Base-by-base conservation (phyloP, 495 filamentous ascomycete species). In the Aspergillus hancockii region DNA sequence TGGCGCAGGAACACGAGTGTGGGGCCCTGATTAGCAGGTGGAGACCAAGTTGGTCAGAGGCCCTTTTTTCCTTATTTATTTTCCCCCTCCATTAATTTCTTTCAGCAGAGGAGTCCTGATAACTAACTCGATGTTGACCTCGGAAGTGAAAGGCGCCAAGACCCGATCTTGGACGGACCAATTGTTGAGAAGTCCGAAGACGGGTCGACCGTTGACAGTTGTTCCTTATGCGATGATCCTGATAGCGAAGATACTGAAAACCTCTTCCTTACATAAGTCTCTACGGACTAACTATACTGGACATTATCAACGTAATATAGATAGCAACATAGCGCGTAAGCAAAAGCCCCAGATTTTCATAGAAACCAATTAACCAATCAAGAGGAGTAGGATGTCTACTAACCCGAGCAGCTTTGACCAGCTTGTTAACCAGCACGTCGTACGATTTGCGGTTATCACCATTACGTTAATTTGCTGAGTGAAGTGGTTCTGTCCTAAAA, bases 1-100 rank as follows among this genome's bases (percentile, higher is more conserved):
- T 49, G 54, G 54, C 32, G 54, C 54, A 57, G 54, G 54, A 57
- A 57, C 43, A 49, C 28, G 45, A 49, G 16, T 47, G 12, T 13
- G 23, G 40, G 43, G 18, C 28, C 47, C 12, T 49, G 12, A 32
- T 49, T 56, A 56, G 54, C 30, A 31, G 13, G 34, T 36, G 34
- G 34, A 36, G 34, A 14, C 12, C 34, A 9, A 14, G 34, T 36
- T 36, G 34, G 40, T 9, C 46, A 14, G 41, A 45, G 41, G 18
- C 16, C 18, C 18, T 21, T 34, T 38, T 53, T 53, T 22, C 21
- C 51, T 40, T 53, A 19, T 38, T 13, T 36, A 40, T 34, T 36
- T 53, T 19, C 32, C 32, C 40, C n/a, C 18, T 32, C 22, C 30
- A 18, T 38, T 53, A 19, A 8, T 38, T 36, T 36, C 34, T 10